Evolutionary conservation across 1,139 yeast species (phyloP), one percentile per base, ranked within the genome.

Genomic region (Dujonia santamariae): DNA sequence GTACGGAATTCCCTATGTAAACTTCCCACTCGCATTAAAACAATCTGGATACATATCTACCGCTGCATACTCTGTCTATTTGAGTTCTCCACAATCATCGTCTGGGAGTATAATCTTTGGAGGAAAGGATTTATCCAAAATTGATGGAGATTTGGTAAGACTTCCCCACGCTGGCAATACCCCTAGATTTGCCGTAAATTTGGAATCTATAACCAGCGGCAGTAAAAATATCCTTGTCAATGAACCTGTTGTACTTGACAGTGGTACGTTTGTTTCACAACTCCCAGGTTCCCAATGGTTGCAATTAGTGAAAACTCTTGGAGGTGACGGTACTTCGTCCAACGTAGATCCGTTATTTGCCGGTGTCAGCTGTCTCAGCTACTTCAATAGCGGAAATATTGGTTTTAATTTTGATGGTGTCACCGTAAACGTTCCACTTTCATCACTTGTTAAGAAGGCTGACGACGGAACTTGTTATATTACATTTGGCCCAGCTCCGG

Each of bases 361-460:
- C 6, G 21, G 18, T 4, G 15, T 17, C 7, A 21, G 30, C 30
- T 27, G 19, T 27, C 12, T 21, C 30, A 4, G 16, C 21, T 11
- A 20, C 30, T 16, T 7, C 13, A 7, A 7, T 13, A 15, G 13
- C 8, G 4, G 13, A 16, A 16, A 15, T 16, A 44, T 69, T 23
- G 50, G 51, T 14, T 59, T 71, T 39, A 46, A 51, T 35, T 74
- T 75, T 47, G 63, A 62, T 28, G 68, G 69, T 4, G 54, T 53
- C 26, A 44, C 49, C 15, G 63, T 75, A 36, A 40, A 44, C 3
- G 72, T 72, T 7, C 72, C 70, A 70, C 72, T 11, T 59, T 72
- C 7, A n/a, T n/a, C n/a, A n/a, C n/a, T n/a, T n/a, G n/a, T n/a
- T n/a, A n/a, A n/a, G n/a, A n/a, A n/a, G n/a, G n/a, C n/a, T n/a